A percentile compares a stretch with the other conserved stretches of the same genome.
phyloP scores from a whole-genome alignment of 2,329 filamentous ascomycete genomes.

The Thielaviopsis ethacetica region DNA sequence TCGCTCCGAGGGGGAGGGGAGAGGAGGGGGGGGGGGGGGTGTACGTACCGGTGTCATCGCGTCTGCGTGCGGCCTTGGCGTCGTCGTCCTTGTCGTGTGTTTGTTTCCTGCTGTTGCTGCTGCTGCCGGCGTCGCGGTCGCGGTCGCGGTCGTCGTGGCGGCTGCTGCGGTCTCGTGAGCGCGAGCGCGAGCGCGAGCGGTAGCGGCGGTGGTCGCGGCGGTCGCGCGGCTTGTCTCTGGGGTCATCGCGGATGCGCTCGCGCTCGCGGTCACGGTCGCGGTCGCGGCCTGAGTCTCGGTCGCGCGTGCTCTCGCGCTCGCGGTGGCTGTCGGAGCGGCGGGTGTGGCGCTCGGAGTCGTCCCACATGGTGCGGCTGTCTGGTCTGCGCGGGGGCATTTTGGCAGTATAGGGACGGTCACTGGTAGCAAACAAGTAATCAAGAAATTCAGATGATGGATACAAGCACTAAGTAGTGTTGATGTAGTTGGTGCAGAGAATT shows the following conservation, averaged over 20 bases:
- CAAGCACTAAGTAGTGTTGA: slow-evolving; percentile 10
- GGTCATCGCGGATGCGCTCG: slow-evolving; percentile 5
- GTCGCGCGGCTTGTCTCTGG: neutral
- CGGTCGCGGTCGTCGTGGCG: slow-evolving; percentile 13
- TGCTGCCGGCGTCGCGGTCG: slow-evolving; percentile 13
- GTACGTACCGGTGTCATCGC: slow-evolving; percentile 14
- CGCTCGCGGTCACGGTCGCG: slow-evolving; percentile 14
- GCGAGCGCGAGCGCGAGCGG: slow-evolving; percentile 7
- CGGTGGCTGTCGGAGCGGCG: slow-evolving; percentile 13
- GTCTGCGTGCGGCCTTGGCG: neutral
- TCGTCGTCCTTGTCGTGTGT: neutral
- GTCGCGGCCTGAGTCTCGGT: slow-evolving; percentile 20
- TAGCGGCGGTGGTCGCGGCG: neutral
- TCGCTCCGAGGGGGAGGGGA: too few species aligned
- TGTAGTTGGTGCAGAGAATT: neutral
- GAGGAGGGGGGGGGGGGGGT: slow-evolving; percentile 11
- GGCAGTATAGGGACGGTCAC: too few species aligned
- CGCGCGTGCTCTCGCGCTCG: slow-evolving; percentile 17
- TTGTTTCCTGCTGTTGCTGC: too few species aligned
- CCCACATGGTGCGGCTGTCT: slow-evolving; percentile 47
- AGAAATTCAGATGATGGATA: too few species aligned
- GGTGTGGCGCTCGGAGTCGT: slow-evolving; percentile 30
- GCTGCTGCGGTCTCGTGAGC: slow-evolving; percentile 16
- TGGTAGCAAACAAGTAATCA: too few species aligned
- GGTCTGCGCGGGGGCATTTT: slow-evolving; percentile 16